A percentile compares a stretch with the other conserved stretches of the same genome.
phyloP scores from a whole-genome alignment of 179 eudicot species.

The Corrigiola litoralis region DNA sequence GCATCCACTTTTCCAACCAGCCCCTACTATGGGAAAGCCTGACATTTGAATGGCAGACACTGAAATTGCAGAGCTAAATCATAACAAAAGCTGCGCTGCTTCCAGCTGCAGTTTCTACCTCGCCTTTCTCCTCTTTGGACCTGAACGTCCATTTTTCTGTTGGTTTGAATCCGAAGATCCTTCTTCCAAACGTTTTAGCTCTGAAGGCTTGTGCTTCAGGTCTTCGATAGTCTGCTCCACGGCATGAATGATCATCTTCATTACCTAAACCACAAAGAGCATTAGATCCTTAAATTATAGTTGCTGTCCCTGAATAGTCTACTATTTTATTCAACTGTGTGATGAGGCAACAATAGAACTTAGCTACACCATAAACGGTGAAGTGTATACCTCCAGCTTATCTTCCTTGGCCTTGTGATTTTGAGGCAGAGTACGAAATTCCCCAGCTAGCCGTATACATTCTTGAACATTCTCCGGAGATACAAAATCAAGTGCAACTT shows the following conservation, averaged over 20 bases:
- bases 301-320: neutral
- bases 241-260: constrained; percentile 43
- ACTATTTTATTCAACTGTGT: neutral
- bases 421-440: constrained; percentile 49
- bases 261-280: constrained; percentile 28
- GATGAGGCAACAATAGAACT: neutral
- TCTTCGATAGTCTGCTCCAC: constrained; percentile 24
- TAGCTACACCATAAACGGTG: neutral
- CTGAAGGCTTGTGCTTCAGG: too few species aligned
- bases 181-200: too few species aligned
- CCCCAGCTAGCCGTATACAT: constrained; percentile 55
- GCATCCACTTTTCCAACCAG: too few species aligned
- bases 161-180: too few species aligned
- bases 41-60: too few species aligned
- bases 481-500: constrained; percentile 65
- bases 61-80: too few species aligned
- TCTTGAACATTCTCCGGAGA: constrained; percentile 59
- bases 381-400: constrained; percentile 51
- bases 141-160: too few species aligned
- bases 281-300: neutral
- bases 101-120: too few species aligned
- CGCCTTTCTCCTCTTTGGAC: too few species aligned
- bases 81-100: too few species aligned
- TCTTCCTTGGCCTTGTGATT: constrained; percentile 59
- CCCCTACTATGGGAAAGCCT: too few species aligned